Base-by-base conservation (phyloP, 768 basidiomycete species). In the Daedaleopsis nitida region DNA sequence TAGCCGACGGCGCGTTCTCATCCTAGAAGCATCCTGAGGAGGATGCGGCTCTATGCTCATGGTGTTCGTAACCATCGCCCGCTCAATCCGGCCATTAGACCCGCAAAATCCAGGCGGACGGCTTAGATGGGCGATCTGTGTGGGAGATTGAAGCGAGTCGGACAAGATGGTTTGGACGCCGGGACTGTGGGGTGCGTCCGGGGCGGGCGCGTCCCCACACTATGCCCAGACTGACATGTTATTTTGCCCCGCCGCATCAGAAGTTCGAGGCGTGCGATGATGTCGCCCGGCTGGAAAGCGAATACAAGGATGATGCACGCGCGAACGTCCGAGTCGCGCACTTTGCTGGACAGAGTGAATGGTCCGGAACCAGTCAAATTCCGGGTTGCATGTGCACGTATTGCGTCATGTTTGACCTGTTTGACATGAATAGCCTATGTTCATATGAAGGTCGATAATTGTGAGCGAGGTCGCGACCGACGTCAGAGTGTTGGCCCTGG, bases 81-180 rank as follows among this genome's bases (percentile, higher is more conserved):
- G 16, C 52, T 44, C 23, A 14, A 59, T 59, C 58, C 45, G 58
- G 58, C 44, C 2, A 24, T n/a, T 19, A 21, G 1, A 21, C 17
- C n/a, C 52, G 34, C n/a, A 27, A 54, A 54, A 24, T 39, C 12
- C 21, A 24, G 14, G 23, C 10, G 42, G 34, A 38, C 38, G 35
- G 52, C 52, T 37, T 23, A 11, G 58, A 59, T 59, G 52, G 58
- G 52, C 44, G 52, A 59, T 59, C 58, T 44, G 19, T 50, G 17
- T 38, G 37, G 34, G 35, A 47, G 35, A 47, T 53, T 43, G 52
- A 24, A n/a, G n/a, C n/a, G n/a, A n/a, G n/a, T n/a, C n/a, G n/a
- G n/a, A 44, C 42, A 27, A 12, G 52, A 47, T 13, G 34, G 19
- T 47, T 54, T 59, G 58, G 52, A 54, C 34, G 58, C 58, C 58